Evolutionary conservation across 2,329 filamentous ascomycete genomes (phyloP).

Genomic region (Fusarium staphyleae): DNA sequence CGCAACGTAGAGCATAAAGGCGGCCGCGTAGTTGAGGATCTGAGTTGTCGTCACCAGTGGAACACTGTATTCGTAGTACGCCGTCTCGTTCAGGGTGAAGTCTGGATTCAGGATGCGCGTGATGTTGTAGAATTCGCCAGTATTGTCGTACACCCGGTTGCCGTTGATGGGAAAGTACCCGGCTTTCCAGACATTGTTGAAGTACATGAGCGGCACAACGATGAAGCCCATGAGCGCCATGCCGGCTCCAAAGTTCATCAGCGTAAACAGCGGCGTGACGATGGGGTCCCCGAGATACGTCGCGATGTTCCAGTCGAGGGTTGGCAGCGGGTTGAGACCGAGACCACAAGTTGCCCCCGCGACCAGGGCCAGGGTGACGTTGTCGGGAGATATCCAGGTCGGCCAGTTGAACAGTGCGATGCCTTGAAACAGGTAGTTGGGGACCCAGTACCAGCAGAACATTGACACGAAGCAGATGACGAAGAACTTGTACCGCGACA

Average conservation of each 20-base stretch:
- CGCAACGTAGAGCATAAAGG: slow-evolving; percentile 43
- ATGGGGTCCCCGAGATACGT: slow-evolving; percentile 43
- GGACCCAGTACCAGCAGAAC: slow-evolving; percentile 61
- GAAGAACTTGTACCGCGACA: slow-evolving; percentile 52
- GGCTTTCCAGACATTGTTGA: slow-evolving; percentile 55
- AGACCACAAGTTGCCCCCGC: slow-evolving; percentile 48
- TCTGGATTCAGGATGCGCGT: slow-evolving; percentile 57
- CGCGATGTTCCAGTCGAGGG: slow-evolving; percentile 52
- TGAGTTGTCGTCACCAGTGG: slow-evolving; percentile 59
- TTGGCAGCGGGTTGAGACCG: slow-evolving; percentile 49
- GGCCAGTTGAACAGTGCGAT: slow-evolving; percentile 58
- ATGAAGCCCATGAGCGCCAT: slow-evolving; percentile 61
- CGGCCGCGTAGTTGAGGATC: slow-evolving; percentile 43
- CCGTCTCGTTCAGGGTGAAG: slow-evolving; percentile 57
- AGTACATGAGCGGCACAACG: slow-evolving; percentile 56
- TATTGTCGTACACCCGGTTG: slow-evolving; percentile 64
- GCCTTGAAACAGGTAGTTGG: slow-evolving; percentile 56
- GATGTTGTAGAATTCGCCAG: slow-evolving; percentile 58
- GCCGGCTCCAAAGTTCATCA: slow-evolving; percentile 41
- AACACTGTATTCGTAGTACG: slow-evolving; percentile 60
- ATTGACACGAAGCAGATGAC: slow-evolving; percentile 50
- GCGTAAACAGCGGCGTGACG: slow-evolving; percentile 41
- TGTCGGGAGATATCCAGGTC: slow-evolving; percentile 57
- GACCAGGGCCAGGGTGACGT: slow-evolving; percentile 46
- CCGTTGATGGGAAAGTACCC: slow-evolving; percentile 64